These are phyloP conservation scores for Colletotrichum limetticola DNA, from an alignment of 2,329 filamentous ascomycete species.

Conservation along the genomic window DNA sequence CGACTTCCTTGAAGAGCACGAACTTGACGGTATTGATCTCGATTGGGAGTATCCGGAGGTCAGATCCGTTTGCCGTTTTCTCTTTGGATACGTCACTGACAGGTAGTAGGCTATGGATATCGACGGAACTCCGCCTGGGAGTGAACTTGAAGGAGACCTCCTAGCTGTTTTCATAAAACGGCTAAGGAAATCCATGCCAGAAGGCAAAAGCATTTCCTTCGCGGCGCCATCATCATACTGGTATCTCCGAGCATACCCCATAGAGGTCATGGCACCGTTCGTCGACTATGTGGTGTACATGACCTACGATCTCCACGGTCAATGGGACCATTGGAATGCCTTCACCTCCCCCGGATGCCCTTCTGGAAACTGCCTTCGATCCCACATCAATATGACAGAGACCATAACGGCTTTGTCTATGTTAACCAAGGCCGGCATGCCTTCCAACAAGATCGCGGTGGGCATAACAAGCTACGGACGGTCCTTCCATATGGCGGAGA, in stretches of 20 bases:
- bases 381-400: conserved; percentile 52
- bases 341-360: conserved; percentile 41
- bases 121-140: conserved; percentile 44
- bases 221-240: conserved; percentile 51
- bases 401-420: conserved; percentile 46
- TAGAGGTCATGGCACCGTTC: conserved; percentile 42
- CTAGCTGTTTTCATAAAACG: conserved; percentile 42
- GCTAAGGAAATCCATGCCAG: neutral
- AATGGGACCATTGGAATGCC: conserved; percentile 41
- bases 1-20: conserved; percentile 51
- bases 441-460: conserved; percentile 43
- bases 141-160: conserved; percentile 45
- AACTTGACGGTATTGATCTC: conserved; percentile 52
- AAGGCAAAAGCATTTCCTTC: conserved; percentile 45
- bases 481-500: conserved; percentile 45
- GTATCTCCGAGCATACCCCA: conserved; percentile 50
- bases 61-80: no score
- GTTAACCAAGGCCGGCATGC: conserved; percentile 47
- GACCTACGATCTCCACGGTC: conserved; percentile 48
- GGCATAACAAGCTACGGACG: conserved; percentile 46
- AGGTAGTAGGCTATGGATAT: conserved; percentile 39
- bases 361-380: conserved; percentile 47
- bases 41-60: conserved; percentile 53
- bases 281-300: conserved; percentile 50
- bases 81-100: no score